Evolutionary conservation across 139 green algal genomes (phyloP).

Genomic region (Chlamydomonas applanata): DNA sequence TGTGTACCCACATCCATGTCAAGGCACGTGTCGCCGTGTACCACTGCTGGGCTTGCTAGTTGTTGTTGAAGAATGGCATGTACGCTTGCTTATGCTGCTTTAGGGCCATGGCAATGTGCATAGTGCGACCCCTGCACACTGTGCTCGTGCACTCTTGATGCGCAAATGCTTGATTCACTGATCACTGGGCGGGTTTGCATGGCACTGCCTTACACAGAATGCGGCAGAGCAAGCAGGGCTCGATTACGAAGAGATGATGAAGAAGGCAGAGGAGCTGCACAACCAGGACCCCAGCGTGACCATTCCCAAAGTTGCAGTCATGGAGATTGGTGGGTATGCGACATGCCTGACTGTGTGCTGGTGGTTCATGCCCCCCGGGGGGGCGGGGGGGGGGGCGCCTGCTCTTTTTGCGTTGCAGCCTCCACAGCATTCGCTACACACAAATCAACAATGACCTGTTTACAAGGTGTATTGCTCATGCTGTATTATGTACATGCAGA

Average conservation of each 20-base stretch:
- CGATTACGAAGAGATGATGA: constrained; percentile 37
- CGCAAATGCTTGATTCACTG: too few relatives aligned
- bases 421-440: too few relatives aligned
- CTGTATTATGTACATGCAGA: constrained; percentile 9
- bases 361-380: background rate
- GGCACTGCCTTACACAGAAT: too few relatives aligned
- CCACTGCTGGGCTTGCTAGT: too few relatives aligned
- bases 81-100: background rate
- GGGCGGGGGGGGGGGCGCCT: background rate
- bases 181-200: too few relatives aligned
- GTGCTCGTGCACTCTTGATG: too few relatives aligned
- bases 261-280: constrained; percentile 34
- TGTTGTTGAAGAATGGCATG: too few relatives aligned
- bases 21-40: too few relatives aligned
- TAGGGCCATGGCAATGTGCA: too few relatives aligned
- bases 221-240: constrained; percentile 34
- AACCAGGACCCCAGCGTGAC: constrained; percentile 22
- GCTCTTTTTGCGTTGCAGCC: background rate
- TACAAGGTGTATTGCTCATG: too few relatives aligned
- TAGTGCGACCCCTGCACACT: too few relatives aligned
- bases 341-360: background rate
- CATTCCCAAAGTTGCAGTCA: constrained; percentile 4
- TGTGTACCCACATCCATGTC: background rate
- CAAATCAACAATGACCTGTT: too few relatives aligned
- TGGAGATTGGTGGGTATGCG: background rate